phyloP scores from a whole-genome alignment of 2,329 filamentous ascomycete species.

The Fusarium sacchari region DNA sequence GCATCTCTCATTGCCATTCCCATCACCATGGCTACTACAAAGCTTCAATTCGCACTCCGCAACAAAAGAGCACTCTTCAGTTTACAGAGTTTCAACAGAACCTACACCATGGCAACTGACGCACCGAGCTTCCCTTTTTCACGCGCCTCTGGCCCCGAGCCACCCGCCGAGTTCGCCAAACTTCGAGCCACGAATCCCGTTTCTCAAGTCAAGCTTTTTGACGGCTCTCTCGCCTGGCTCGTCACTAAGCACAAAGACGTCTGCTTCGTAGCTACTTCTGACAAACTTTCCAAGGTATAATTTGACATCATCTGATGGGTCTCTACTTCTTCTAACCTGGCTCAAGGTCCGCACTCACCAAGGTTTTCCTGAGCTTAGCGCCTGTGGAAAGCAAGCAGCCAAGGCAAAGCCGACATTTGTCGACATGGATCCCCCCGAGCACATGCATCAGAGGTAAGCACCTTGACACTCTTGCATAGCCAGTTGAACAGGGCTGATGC shows the following conservation, averaged over 20 bases:
- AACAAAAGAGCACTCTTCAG: background rate
- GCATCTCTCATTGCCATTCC: background rate
- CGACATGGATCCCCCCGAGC: constrained; percentile 60
- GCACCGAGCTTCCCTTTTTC: constrained; percentile 32
- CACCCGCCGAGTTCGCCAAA: constrained; percentile 56
- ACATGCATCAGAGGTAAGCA: constrained; percentile 56
- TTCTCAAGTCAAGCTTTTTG: constrained; percentile 57
- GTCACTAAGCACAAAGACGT: constrained; percentile 60
- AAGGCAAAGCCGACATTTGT: constrained; percentile 61
- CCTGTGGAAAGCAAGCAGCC: constrained; percentile 58
- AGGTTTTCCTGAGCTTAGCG: constrained; percentile 59
- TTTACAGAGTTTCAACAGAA: background rate
- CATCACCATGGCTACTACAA: background rate
- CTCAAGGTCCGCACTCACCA: constrained; percentile 51
- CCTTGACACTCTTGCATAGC: too few relatives aligned
- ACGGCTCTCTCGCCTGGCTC: constrained; percentile 59
- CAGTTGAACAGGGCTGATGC: background rate
- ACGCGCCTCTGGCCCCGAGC: constrained; percentile 45
- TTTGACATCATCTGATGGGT: too few relatives aligned
- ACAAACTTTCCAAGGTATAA: constrained; percentile 58
- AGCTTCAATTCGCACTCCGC: background rate
- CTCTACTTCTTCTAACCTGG: background rate
- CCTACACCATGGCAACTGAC: background rate
- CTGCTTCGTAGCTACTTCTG: constrained; percentile 54
- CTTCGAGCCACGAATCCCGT: constrained; percentile 56